Conservation (phyloP, 306 rosid species). For the Citrullus colocynthis region DNA sequence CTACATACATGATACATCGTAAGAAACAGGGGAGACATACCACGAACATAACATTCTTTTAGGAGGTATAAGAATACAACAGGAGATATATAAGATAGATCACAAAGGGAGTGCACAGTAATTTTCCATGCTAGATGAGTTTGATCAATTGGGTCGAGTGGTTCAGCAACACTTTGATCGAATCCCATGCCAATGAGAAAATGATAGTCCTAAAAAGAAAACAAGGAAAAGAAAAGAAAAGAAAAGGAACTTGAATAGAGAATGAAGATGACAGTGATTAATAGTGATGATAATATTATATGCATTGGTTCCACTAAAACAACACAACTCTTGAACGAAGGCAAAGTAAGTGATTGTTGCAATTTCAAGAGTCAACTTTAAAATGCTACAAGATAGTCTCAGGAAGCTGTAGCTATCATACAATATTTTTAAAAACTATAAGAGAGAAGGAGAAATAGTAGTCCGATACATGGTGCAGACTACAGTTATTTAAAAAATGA, state of each 20-base stretch:
- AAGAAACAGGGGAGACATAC: slow-evolving; percentile 29
- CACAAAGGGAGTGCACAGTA: slow-evolving; percentile 53
- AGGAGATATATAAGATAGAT: slow-evolving; percentile 57
- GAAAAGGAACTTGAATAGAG: background rate
- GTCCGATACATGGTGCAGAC: background rate
- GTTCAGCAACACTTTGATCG: slow-evolving; percentile 28
- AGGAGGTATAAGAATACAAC: slow-evolving; percentile 66
- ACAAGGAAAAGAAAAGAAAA: no score
- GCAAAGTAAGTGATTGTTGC: background rate
- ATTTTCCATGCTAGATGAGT: slow-evolving; percentile 22
- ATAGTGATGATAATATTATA: background rate
- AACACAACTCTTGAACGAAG: background rate
- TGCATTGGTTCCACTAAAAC: background rate
- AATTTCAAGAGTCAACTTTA: background rate
- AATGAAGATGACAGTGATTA: background rate
- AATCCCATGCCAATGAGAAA: slow-evolving; percentile 36
- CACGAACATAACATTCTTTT: slow-evolving; percentile 64
- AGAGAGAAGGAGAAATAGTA: background rate
- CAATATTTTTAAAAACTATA: background rate
- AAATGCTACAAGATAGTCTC: background rate
- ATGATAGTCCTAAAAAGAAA: background rate
- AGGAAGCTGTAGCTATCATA: background rate
- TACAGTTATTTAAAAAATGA: background rate
- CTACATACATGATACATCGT: background rate
- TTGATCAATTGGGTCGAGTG: slow-evolving; percentile 14